Conservation (phyloP, 371 early-diverging fungal species). For the Polyrhizophydium stewartii region DNA sequence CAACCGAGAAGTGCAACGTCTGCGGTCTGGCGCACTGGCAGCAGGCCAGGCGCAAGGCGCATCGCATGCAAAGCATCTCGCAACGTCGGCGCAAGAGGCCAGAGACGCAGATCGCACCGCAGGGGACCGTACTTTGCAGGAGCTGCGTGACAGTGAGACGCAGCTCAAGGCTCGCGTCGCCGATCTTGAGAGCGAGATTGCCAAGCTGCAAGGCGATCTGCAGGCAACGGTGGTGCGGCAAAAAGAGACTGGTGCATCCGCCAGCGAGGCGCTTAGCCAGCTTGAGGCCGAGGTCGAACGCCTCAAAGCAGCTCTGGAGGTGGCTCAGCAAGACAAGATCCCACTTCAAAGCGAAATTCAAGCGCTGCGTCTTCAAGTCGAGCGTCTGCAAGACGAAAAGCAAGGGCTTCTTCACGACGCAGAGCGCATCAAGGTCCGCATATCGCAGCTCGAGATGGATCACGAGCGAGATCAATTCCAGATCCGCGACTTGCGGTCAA, state of each 20-base stretch:
- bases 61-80: no score
- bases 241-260: constrained; percentile 20
- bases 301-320: neutral
- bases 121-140: no score
- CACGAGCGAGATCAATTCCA: constrained; percentile 2
- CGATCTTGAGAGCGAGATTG: constrained; percentile 20
- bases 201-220: constrained; percentile 28
- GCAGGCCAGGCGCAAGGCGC: no score
- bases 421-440: neutral
- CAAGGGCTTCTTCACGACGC: neutral
- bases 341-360: neutral
- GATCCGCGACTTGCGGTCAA: constrained; percentile 9
- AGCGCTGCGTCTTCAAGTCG: neutral
- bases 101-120: no score
- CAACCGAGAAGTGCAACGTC: constrained; percentile 16
- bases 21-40: constrained; percentile 9
- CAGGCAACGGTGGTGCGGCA: constrained; percentile 22
- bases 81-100: no score
- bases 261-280: constrained; percentile 11
- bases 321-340: neutral
- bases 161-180: neutral
- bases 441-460: neutral
- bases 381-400: neutral
- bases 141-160: no score
- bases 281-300: constrained; percentile 18